A percentile compares a stretch with the other conserved stretches of the same genome.
phyloP scores from a whole-genome alignment of 495 filamentous ascomycete species.

The Margaritispora aquatica region DNA sequence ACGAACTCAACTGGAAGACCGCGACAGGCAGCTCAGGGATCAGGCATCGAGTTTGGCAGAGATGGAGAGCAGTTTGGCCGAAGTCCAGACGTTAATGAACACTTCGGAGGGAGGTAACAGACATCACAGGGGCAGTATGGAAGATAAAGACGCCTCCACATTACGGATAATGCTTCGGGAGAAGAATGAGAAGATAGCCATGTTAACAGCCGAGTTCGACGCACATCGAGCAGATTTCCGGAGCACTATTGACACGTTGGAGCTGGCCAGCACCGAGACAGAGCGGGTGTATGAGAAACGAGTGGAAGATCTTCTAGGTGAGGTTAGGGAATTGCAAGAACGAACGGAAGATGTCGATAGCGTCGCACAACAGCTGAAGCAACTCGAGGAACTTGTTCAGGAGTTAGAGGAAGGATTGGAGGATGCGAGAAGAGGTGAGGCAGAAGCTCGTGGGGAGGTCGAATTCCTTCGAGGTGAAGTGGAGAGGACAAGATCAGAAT shows the following conservation, averaged over 20 bases:
- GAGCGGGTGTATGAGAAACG: constrained; percentile 95
- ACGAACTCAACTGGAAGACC: constrained; percentile 66
- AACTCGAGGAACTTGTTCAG: constrained; percentile 90
- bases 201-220: constrained; percentile 92
- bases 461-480: constrained; percentile 96
- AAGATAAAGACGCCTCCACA: constrained; percentile 70
- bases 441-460: constrained; percentile 91
- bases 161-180: constrained; percentile 79
- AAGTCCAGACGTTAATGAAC: constrained; percentile 65
- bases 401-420: constrained; percentile 96
- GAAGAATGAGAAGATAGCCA: constrained; percentile 92
- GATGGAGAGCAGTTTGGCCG: constrained; percentile 72
- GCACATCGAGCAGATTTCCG: constrained; percentile 92
- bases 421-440: constrained; percentile 92
- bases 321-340: constrained; percentile 75
- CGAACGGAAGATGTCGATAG: constrained; percentile 83
- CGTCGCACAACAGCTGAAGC: constrained; percentile 85
- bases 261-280: constrained; percentile 93
- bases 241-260: constrained; percentile 92
- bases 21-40: constrained; percentile 80
- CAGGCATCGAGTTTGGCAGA: constrained; percentile 76
- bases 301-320: constrained; percentile 81
- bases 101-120: constrained; percentile 22
- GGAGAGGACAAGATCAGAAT: constrained; percentile 83
- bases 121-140: constrained; percentile 46